Conservation (phyloP, 2,329 filamentous ascomycete genomes). For the Fusarium hainanense region DNA sequence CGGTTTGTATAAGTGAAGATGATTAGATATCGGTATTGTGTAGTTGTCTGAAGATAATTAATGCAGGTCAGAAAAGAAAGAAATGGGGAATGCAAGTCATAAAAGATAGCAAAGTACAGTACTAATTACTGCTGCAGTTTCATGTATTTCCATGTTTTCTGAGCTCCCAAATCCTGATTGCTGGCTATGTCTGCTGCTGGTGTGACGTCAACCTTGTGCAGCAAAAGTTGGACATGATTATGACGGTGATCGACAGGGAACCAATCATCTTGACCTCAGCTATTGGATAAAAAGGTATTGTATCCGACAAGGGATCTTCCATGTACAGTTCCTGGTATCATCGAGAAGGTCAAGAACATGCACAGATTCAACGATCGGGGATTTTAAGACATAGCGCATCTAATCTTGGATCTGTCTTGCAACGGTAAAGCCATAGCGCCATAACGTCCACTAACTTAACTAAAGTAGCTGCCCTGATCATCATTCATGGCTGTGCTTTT, state of each 20-base stretch:
- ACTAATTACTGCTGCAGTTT: slow-evolving; percentile 9
- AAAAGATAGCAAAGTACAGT: slow-evolving; percentile 12
- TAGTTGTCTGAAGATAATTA: background rate
- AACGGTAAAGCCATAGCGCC: slow-evolving; percentile 8
- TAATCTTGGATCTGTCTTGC: slow-evolving; percentile 6
- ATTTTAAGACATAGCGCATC: slow-evolving; percentile 7
- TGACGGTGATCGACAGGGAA: slow-evolving; percentile 42
- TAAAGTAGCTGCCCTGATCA: background rate
- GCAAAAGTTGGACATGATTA: slow-evolving; percentile 37
- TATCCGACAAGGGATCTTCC: slow-evolving; percentile 1
- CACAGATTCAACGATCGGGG: slow-evolving; percentile 6
- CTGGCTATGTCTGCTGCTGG: slow-evolving; percentile 33
- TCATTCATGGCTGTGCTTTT: background rate
- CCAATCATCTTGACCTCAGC: slow-evolving; percentile 22
- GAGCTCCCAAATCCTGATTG: slow-evolving; percentile 45
- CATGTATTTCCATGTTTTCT: slow-evolving; percentile 40
- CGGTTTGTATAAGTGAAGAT: slow-evolving; percentile 5
- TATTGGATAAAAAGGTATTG: slow-evolving; percentile 15
- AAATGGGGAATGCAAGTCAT: slow-evolving; percentile 18
- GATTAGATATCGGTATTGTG: background rate
- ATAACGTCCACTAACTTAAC: slow-evolving; percentile 3
- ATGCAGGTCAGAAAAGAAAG: background rate
- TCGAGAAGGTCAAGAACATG: background rate
- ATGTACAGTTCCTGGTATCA: slow-evolving; percentile 13
- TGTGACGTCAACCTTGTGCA: slow-evolving; percentile 44